Percentiles rank a stretch among this genome's conserved stretches.
phyloP scores from a whole-genome alignment of 2,329 filamentous ascomycete genomes.

The Venturia pyrina region DNA sequence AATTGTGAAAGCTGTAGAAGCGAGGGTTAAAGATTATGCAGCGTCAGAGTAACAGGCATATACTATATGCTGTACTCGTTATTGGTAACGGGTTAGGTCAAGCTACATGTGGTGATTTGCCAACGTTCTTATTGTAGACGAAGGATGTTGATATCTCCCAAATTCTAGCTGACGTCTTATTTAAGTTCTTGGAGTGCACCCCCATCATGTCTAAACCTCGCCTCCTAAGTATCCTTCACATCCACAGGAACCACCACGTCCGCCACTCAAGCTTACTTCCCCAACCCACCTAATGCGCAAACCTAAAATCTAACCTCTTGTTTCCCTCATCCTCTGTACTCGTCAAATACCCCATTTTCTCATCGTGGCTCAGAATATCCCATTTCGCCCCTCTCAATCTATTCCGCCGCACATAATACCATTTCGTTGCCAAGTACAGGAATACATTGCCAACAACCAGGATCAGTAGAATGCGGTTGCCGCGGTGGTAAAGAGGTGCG shows the following conservation, averaged over 20 bases:
- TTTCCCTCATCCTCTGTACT: slow-evolving; percentile 28
- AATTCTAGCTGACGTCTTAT: no score
- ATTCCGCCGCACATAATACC: slow-evolving; percentile 25
- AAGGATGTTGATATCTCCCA: no score
- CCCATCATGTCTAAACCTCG: no score
- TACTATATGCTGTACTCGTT: no score
- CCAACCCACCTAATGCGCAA: slow-evolving; percentile 19
- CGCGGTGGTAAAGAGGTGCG: slow-evolving; percentile 17
- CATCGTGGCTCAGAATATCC: slow-evolving; percentile 27
- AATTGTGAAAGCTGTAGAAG: no score
- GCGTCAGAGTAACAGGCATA: no score
- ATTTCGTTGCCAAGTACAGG: slow-evolving; percentile 22
- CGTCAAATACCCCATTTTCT: slow-evolving; percentile 25
- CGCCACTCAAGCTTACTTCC: not conserved
- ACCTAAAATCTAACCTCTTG: slow-evolving; percentile 25
- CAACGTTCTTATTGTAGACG: no score
- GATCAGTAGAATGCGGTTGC: slow-evolving; percentile 21
- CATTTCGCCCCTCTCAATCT: slow-evolving; percentile 22
- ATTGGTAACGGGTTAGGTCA: no score
- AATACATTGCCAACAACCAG: slow-evolving; percentile 23
- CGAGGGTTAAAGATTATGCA: no score
- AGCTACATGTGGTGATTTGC: no score
- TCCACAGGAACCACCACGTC: not conserved
- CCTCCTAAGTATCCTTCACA: not conserved
- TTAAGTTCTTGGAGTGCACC: no score